Evolutionary conservation across 495 filamentous ascomycete genomes (phyloP).

Genomic region (Trichoderma gamsii): DNA sequence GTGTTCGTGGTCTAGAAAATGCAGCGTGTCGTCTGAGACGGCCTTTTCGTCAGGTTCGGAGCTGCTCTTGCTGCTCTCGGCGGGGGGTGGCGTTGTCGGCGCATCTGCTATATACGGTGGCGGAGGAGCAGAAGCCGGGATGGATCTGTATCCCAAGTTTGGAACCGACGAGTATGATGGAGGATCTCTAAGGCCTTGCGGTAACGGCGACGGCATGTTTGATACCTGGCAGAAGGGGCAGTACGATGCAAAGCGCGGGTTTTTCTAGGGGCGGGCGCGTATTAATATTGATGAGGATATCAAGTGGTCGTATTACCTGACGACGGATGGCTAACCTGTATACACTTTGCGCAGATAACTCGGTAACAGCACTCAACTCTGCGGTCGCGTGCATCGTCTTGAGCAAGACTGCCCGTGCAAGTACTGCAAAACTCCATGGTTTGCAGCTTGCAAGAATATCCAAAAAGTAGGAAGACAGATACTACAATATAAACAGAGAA

Average conservation of each 20-base stretch:
- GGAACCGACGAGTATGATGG: conserved; percentile 49
- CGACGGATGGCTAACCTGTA: conserved; percentile 39
- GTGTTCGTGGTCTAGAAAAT: conserved; percentile 57
- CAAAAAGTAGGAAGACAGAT: conserved; percentile 10
- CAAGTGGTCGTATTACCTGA: not conserved
- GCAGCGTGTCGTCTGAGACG: conserved; percentile 49
- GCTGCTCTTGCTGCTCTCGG: not conserved
- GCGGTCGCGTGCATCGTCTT: conserved; percentile 47
- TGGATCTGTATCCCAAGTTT: conserved; percentile 22
- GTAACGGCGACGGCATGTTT: conserved; percentile 40
- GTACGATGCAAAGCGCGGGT: conserved; percentile 62
- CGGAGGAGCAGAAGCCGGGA: conserved; percentile 27
- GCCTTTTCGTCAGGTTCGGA: not conserved
- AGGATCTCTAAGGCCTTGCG: conserved; percentile 51
- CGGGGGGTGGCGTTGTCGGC: too few species aligned
- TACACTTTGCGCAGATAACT: conserved; percentile 62
- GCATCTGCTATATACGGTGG: conserved; percentile 35
- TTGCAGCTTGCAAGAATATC: not conserved
- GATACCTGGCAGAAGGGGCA: conserved; percentile 53
- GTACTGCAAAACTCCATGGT: conserved; percentile 13
- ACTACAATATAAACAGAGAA: not conserved
- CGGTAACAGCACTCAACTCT: conserved; percentile 59
- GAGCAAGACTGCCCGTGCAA: conserved; percentile 6
- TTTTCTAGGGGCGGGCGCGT: conserved; percentile 38
- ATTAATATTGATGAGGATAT: not conserved